Conservation (phyloP, 805 yeast genomes). For the Cyberlindnera euphorbiae region DNA sequence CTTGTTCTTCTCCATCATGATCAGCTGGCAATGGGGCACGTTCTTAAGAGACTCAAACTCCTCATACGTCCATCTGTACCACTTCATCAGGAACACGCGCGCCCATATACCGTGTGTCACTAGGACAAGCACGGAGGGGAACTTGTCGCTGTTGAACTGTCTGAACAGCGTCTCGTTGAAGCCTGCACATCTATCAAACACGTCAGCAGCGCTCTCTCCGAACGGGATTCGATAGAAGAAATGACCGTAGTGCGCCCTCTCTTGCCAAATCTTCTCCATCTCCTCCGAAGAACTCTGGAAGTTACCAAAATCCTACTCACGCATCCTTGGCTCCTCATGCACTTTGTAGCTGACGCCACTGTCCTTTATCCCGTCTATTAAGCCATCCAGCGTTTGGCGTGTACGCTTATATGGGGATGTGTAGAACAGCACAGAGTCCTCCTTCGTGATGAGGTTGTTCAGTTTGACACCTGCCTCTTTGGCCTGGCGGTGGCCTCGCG, state of each 20-base stretch:
- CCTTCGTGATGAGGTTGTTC: conserved; percentile 36
- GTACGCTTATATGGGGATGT: conserved; percentile 87
- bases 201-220: conserved; percentile 96
- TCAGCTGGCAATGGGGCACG: conserved; percentile 78
- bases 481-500: conserved; percentile 64
- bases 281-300: conserved; percentile 73
- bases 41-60: conserved; percentile 79
- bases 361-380: conserved; percentile 49
- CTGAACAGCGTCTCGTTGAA: conserved; percentile 84
- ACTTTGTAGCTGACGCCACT: conserved; percentile 45
- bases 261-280: conserved; percentile 80
- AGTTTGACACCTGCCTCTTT: conserved; percentile 53
- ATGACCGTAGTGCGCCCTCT: conserved; percentile 83
- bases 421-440: conserved; percentile 64
- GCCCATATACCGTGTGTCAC: conserved; percentile 96
- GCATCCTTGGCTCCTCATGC: conserved; percentile 83
- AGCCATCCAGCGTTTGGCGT: conserved; percentile 73
- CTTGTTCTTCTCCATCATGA: conserved; percentile 64
- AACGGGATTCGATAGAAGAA: conserved; percentile 86
- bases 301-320: conserved; percentile 95
- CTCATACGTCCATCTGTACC: conserved; percentile 93
- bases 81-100: conserved; percentile 85
- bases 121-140: conserved; percentile 76
- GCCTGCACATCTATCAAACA: conserved; percentile 84
- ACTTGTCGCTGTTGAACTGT: conserved; percentile 63